Evolutionary conservation across 176 grass and related monocot species (phyloP), one percentile per base, ranked within the genome.

Genomic region (Luzula sylvatica): DNA sequence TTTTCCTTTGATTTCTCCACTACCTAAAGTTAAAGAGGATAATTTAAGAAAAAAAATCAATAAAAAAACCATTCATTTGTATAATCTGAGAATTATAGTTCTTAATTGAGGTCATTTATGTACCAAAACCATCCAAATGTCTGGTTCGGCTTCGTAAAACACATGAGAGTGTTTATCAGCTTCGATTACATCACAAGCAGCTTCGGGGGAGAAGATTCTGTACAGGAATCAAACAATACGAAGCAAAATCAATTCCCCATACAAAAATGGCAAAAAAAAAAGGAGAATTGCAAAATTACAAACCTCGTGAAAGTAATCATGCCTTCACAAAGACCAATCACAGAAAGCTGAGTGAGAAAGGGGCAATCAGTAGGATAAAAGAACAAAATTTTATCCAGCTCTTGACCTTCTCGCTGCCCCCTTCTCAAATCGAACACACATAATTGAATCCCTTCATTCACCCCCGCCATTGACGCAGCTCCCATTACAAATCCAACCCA

Each of bases 101-200:
- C 16, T 28, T 50, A 66, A 28, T 11, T 72, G 20, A 77, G 50
- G n/a, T 60, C 24, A 51, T 28, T 29, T 20, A 39, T 64, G 19
- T 76, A 98, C 92, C 92, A 98, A 65, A 76, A 98, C 72, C 72
- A 98, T 90, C 92, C 92, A 98, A 71, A 98, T 83, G 76, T 98
- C 92, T 18, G 75, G 56, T 55, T 98, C 92, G 4, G 81, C 78
- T 72, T 98, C 81, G 51, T 83, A 87, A 65, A 98, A 98, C 42
- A 98, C 65, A 17, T 98, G 86, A 29, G 81, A 98, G 35, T 90
- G 81, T 56, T 68, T 90, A 18, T 90, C 92, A 11, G 78, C 83
- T 82, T 98, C 92, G 53, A 98, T 98, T 32, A 98, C 75, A 52
- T 98, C 92, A 8, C 92, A 98, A 21, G 83, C 71, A 29, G 74